phyloP scores from a whole-genome alignment of 306 rosid genomes.

The Carpinus viminea region DNA sequence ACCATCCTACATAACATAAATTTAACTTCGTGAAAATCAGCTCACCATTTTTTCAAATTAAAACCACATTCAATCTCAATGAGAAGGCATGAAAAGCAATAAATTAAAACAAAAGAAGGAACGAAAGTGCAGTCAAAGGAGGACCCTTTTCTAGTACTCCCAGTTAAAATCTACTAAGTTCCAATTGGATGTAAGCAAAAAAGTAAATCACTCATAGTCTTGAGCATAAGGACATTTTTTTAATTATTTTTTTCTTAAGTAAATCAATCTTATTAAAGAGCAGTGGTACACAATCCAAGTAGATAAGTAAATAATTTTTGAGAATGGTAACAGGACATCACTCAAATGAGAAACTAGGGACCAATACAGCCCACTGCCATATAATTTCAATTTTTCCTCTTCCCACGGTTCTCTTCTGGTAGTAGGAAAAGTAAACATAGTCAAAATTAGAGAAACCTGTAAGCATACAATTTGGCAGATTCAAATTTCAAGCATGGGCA shows the following conservation, averaged over 20 bases:
- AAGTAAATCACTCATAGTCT: background rate
- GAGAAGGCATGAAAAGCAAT: conserved; percentile 1
- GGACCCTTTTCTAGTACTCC: background rate
- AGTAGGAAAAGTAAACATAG: background rate
- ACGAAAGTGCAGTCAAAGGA: conserved; percentile 1
- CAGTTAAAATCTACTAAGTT: background rate
- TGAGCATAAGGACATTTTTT: background rate
- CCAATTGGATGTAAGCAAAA: background rate
- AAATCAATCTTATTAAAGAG: background rate
- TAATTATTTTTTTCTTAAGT: no score
- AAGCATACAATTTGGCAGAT: background rate
- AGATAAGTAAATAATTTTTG: background rate
- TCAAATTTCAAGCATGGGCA: no score
- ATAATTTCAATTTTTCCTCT: background rate
- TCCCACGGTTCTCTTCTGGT: background rate
- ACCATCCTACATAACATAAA: conserved; percentile 61
- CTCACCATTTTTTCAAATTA: conserved; percentile 13
- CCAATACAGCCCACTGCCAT: background rate
- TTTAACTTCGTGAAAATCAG: background rate
- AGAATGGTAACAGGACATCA: background rate
- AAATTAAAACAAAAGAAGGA: background rate
- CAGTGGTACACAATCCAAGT: background rate
- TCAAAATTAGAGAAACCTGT: background rate
- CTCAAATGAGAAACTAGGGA: background rate
- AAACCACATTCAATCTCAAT: conserved; percentile 11